A percentile compares a stretch with the other conserved stretches of the same genome.
Conservation (phyloP, 1,139 yeast genomes). For the Nakaseomyces nivariensis region DNA sequence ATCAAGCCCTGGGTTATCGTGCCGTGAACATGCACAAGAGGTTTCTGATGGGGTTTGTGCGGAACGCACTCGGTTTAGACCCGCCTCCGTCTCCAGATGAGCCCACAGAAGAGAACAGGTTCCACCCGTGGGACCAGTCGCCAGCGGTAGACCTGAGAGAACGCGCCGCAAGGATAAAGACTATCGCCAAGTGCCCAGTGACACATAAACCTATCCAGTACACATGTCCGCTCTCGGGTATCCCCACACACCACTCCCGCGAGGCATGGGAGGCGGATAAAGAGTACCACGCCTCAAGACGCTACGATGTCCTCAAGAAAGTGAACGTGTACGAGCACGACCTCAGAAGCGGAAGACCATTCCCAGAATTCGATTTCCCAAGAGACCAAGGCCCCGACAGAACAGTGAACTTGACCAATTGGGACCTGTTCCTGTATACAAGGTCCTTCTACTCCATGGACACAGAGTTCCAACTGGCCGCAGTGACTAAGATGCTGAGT, state of each 20-base stretch:
- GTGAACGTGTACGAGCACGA: slow-evolving; percentile 94
- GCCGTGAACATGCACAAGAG: slow-evolving; percentile 18
- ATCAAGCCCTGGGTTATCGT: no score
- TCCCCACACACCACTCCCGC: slow-evolving; percentile 86
- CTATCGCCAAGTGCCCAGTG: slow-evolving; percentile 85
- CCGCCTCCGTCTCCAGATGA: slow-evolving; percentile 52
- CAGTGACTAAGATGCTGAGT: slow-evolving; percentile 86
- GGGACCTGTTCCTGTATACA: slow-evolving; percentile 93
- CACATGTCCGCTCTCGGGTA: slow-evolving; percentile 89
- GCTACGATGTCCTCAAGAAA: slow-evolving; percentile 65
- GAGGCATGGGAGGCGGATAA: slow-evolving; percentile 83
- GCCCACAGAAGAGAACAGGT: slow-evolving; percentile 58
- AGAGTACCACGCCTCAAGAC: slow-evolving; percentile 57
- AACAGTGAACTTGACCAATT: slow-evolving; percentile 64
- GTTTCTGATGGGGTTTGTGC: slow-evolving; percentile 37
- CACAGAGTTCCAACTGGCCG: slow-evolving; percentile 90
- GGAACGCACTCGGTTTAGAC: slow-evolving; percentile 51
- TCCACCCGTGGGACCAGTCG: slow-evolving; percentile 83
- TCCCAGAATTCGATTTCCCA: slow-evolving; percentile 93
- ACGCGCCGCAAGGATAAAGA: slow-evolving; percentile 83
- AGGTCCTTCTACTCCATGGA: slow-evolving; percentile 93
- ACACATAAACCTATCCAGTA: slow-evolving; percentile 70
- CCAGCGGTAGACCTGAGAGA: slow-evolving; percentile 82
- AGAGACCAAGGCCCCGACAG: slow-evolving; percentile 69
- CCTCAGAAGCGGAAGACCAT: slow-evolving; percentile 81